Base-by-base conservation (phyloP, 2,329 filamentous ascomycete genomes). In the Apiospora saccharicola region DNA sequence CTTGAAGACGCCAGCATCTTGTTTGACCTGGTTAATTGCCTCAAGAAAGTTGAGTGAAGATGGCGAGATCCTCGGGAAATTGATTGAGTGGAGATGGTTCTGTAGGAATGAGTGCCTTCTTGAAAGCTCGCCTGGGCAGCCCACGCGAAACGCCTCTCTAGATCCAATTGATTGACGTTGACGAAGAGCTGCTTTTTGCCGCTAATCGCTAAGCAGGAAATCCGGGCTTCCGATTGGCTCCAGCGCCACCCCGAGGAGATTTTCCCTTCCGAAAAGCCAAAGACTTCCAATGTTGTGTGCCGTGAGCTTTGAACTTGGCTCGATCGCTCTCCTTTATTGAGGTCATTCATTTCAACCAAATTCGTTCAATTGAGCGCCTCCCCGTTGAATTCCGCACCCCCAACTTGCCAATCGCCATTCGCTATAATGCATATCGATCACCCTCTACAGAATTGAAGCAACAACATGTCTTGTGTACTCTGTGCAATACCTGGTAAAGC, bases 1-100 rank as follows among this genome's bases (percentile, higher is more conserved):
- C 83, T 80, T 71, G 83, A 82, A 73, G 81, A 81, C 74, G 82
- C 81, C 73, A 85, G 77, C 83, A 85, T 85, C 76, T 75, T 79
- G 75, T 57, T 51, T 70, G 70, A 30, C 34, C 30, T 34, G 49
- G 41, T 41, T 13, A 13, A 24, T 14, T 43, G 22, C 71, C 70
- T 47, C 67, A 68, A 46, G 44, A 67, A n/a, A 47, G 24, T 49
- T 19, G 22, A 2, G 68, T 53, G 61, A 71, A 72, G 70, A 72
- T 30, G 24, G 64, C 46, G 69, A 47, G 67, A 69, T 57, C 71
- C 49, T 61, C 69, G 37, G 44, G 44, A 44, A 61, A 37, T 71
- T 67, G 67, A 49, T 71, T 68, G 69, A 72, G 71, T 72, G 64
- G 44, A 49, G 67, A 71, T 43, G 64, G 24, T 43, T 47, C 46